These are phyloP conservation scores for Kazachstania sp. DNA, from an alignment of 1,139 yeast genomes.

Conservation along the genomic window DNA sequence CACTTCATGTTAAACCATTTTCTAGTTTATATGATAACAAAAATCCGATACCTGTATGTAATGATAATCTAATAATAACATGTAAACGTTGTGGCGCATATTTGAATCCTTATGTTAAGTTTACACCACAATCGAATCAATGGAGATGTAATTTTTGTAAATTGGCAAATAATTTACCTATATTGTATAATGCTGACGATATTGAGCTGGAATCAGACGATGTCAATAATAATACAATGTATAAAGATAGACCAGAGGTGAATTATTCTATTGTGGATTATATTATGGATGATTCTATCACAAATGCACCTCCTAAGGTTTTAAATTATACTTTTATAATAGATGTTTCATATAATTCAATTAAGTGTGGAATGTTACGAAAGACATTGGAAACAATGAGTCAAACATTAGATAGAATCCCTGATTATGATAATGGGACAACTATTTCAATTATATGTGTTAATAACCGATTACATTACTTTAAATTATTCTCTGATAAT, in stretches of 20 bases:
- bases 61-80: constrained; percentile 73
- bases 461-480: constrained; percentile 77
- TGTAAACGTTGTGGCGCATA: constrained; percentile 97
- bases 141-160: constrained; percentile 96
- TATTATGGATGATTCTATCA: constrained; percentile 52
- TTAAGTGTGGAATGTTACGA: constrained; percentile 73
- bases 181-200: constrained; percentile 36
- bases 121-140: constrained; percentile 71
- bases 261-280: constrained; percentile 85
- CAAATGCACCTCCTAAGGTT: constrained; percentile 33
- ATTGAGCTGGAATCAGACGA: constrained; percentile 51
- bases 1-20: constrained; percentile 84
- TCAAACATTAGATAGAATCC: constrained; percentile 81
- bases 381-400: constrained; percentile 81
- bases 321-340: constrained; percentile 81
- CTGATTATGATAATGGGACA: constrained; percentile 77
- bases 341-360: constrained; percentile 78
- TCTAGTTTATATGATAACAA: constrained; percentile 60
- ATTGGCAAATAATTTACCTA: constrained; percentile 82
- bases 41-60: constrained; percentile 64
- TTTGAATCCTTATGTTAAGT: constrained; percentile 81
- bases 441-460: constrained; percentile 82
- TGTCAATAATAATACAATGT: not conserved
- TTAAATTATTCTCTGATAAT: constrained; percentile 53
- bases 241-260: constrained; percentile 63